These are phyloP conservation scores for Paratinospora sagittata DNA, from an alignment of 164 flowering plant genomes.

Conservation along the genomic window DNA sequence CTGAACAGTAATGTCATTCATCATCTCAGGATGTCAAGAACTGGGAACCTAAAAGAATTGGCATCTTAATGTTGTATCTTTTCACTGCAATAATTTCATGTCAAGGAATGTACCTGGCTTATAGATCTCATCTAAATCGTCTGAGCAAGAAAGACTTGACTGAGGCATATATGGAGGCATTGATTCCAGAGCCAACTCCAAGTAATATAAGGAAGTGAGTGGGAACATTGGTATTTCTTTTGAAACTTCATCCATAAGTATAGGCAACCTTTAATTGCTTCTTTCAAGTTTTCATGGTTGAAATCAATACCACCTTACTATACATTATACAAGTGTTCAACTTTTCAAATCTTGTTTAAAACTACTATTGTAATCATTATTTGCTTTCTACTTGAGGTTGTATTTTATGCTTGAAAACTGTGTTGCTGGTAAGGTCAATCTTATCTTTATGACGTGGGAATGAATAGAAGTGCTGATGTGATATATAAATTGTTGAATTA, in stretches of 20 bases:
- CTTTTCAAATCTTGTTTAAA: too few species aligned
- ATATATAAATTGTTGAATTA: too few species aligned
- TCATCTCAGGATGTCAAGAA: constrained; percentile 63
- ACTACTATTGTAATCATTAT: too few species aligned
- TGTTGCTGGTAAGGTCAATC: too few species aligned
- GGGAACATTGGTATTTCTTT: not conserved
- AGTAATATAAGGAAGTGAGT: constrained; percentile 66
- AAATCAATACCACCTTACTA: not conserved
- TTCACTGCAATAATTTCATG: constrained; percentile 48
- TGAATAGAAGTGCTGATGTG: too few species aligned
- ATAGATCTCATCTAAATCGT: constrained; percentile 40
- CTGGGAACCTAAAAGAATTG: constrained; percentile 76
- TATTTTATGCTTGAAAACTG: too few species aligned
- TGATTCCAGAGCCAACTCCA: constrained; percentile 92
- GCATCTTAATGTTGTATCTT: constrained; percentile 49
- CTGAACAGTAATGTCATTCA: constrained; percentile 4
- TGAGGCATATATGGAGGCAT: constrained; percentile 94
- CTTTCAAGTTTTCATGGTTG: not conserved
- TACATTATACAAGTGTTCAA: too few species aligned
- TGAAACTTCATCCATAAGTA: not conserved
- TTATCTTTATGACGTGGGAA: too few species aligned
- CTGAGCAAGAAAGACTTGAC: constrained; percentile 51
- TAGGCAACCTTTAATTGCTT: not conserved
- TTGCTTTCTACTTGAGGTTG: not conserved
- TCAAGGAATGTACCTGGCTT: constrained; percentile 48